These are phyloP conservation scores for Phytophthora europaea DNA, from an alignment of 352 stramenopile genomes.

Conservation along the genomic window DNA sequence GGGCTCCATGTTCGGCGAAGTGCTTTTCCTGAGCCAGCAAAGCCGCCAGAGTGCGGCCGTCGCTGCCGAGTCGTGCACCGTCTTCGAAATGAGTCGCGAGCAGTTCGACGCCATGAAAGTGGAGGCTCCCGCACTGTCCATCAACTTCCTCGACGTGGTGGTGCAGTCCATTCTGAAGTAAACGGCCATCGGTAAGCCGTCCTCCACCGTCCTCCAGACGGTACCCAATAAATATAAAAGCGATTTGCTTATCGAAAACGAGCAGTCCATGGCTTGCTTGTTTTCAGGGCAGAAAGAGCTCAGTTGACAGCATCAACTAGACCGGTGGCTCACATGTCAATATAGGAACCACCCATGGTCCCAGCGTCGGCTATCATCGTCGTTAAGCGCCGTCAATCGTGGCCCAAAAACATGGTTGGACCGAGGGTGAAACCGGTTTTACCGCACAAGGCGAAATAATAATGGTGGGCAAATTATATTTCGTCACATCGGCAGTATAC, in stretches of 20 bases:
- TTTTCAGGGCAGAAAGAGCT: no score
- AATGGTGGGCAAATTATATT: no score
- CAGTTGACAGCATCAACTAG: no score
- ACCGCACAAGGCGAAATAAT: no score
- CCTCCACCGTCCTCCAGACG: slow-evolving; percentile 2
- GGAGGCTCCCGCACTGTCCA: slow-evolving; percentile 61
- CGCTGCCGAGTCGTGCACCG: slow-evolving; percentile 52
- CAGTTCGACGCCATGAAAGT: slow-evolving; percentile 72
- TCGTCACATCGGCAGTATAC: no score
- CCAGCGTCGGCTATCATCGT: no score
- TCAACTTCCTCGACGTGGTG: slow-evolving; percentile 76
- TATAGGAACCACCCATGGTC: no score
- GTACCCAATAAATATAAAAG: slow-evolving; percentile 21
- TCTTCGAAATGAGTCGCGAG: slow-evolving; percentile 69
- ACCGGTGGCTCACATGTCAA: no score
- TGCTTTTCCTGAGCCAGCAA: slow-evolving; percentile 82
- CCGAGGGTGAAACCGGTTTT: no score
- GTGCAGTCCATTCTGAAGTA: slow-evolving; percentile 73
- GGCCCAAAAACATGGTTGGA: no score
- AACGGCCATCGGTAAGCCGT: slow-evolving; percentile 5
- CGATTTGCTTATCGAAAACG: background rate
- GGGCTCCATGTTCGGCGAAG: slow-evolving; percentile 83
- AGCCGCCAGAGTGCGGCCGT: slow-evolving; percentile 55
- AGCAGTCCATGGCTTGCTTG: background rate
- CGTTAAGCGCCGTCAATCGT: no score